These are phyloP conservation scores for Stylonectria norvegica DNA, from an alignment of 2,329 filamentous ascomycete genomes.

Conservation along the genomic window DNA sequence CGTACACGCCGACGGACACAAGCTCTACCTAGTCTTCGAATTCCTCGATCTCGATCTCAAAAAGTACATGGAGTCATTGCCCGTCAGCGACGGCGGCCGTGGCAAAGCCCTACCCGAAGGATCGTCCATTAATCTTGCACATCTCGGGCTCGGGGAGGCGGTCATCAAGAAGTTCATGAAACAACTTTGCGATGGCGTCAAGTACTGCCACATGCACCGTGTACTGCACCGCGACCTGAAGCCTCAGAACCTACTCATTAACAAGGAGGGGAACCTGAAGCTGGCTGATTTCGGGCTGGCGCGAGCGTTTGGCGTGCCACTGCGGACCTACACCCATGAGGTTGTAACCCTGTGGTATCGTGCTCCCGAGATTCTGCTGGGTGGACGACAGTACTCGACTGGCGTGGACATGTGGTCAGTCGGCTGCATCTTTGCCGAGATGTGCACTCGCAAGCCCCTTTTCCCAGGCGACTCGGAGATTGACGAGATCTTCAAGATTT, in stretches of 20 bases:
- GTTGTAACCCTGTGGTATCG: slow-evolving; percentile 95
- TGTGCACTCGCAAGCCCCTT: slow-evolving; percentile 89
- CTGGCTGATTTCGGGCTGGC: slow-evolving; percentile 87
- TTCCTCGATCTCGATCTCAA: slow-evolving; percentile 90
- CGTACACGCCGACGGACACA: slow-evolving; percentile 90
- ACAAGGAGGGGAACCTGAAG: slow-evolving; percentile 84
- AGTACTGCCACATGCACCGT: slow-evolving; percentile 85
- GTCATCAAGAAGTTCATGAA: slow-evolving; percentile 94
- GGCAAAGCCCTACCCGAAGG: slow-evolving; percentile 83
- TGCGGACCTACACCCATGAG: slow-evolving; percentile 92
- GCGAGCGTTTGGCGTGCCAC: slow-evolving; percentile 83
- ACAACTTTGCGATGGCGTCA: slow-evolving; percentile 78
- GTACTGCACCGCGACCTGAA: slow-evolving; percentile 86
- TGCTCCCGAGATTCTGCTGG: slow-evolving; percentile 83
- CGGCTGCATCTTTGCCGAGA: slow-evolving; percentile 92
- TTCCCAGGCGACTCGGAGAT: slow-evolving; percentile 82
- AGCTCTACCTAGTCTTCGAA: slow-evolving; percentile 90
- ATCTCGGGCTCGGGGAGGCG: slow-evolving; percentile 68
- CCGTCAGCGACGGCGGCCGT: slow-evolving; percentile 77
- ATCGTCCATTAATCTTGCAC: slow-evolving; percentile 58
- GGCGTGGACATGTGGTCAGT: slow-evolving; percentile 96
- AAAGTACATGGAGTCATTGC: slow-evolving; percentile 93
- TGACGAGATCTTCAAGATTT: slow-evolving; percentile 51
- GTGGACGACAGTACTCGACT: slow-evolving; percentile 87
- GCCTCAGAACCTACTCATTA: slow-evolving; percentile 85